Percentiles rank a stretch among this genome's conserved stretches.
phyloP scores from a whole-genome alignment of 352 stramenopile species.

The Phytophthora colocasiae region DNA sequence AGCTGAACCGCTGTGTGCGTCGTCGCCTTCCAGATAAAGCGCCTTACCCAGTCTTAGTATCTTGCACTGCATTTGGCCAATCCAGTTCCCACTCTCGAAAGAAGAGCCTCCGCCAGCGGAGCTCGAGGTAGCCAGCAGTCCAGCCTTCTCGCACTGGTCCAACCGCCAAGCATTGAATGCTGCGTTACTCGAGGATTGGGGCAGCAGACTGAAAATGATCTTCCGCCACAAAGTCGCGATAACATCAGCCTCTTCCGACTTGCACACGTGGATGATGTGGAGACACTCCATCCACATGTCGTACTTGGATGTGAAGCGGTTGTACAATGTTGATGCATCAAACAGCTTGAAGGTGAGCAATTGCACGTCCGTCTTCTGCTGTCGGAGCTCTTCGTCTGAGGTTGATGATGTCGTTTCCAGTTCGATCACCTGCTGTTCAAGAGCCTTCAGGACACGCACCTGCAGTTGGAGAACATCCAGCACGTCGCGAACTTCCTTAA shows the following conservation, averaged over 20 bases:
- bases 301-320: constrained; percentile 87
- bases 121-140: constrained; percentile 51
- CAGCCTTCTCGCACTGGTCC: constrained; percentile 68
- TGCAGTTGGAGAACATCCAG: constrained; percentile 86
- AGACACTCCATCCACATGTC: constrained; percentile 89
- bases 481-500: constrained; percentile 82
- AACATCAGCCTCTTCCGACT: constrained; percentile 82
- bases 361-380: constrained; percentile 68
- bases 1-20: constrained; percentile 51
- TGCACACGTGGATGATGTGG: constrained; percentile 86
- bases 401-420: constrained; percentile 55
- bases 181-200: constrained; percentile 59
- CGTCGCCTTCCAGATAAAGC: constrained; percentile 67
- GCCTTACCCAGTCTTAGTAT: constrained; percentile 78
- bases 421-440: constrained; percentile 76
- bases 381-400: constrained; percentile 52
- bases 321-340: constrained; percentile 86
- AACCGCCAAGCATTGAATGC: constrained; percentile 83
- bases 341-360: constrained; percentile 81
- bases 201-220: constrained; percentile 78
- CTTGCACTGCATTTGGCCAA: constrained; percentile 82
- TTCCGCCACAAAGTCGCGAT: constrained; percentile 74
- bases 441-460: constrained; percentile 78
- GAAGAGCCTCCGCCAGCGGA: constrained; percentile 43
- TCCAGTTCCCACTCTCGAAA: constrained; percentile 84